Evolutionary conservation across 2,329 filamentous ascomycete species (phyloP), one percentile per base, ranked within the genome.

Genomic region (Penicillium sp.): DNA sequence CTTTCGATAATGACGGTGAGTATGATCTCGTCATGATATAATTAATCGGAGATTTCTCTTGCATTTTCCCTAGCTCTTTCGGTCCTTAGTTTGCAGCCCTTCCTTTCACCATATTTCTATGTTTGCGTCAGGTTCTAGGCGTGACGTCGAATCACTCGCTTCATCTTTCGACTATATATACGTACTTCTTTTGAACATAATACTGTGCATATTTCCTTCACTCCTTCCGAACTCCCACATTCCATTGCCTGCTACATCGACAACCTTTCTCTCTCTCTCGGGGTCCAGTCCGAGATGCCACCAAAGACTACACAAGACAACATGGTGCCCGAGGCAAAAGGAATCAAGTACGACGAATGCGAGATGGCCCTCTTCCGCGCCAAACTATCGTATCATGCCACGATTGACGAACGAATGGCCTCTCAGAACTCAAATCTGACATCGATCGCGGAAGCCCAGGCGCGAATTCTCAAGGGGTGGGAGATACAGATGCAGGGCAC

Each of bases 351-450:
- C 59, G 70, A 73, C 53, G 69, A 74, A 61, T 71, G 68, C 45
- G 70, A 74, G 42, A 73, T 74, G 71, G 69, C 69, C 2, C 66
- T 72, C 37, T 74, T 74, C 51, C 68, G 67, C 38, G 71, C 71
- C 40, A 72, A 73, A 52, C 55, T 74, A 18, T 67, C 68, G 10
- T 74, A 73, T 31, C 68, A 72, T 43, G 61, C 71, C 34, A 74
- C 71, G 2, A 69, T 72, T 37, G 70, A 73, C 26, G 65, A 65
- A 16, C 69, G 71, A 31, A 63, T 69, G 57, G 66, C 66, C 29
- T 67, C 69, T 3, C 58, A 70, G 48, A 70, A 74, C 55, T 53
- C 62, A 44, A 73, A 74, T 34, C 61, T 73, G 10, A 61, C 54
- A 2, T 72, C 71, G 1, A 72, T 74, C 45, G 65, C 68, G 5